These are phyloP conservation scores for Apodospora peruviana DNA, from an alignment of 495 filamentous ascomycete genomes.

Conservation along the genomic window DNA sequence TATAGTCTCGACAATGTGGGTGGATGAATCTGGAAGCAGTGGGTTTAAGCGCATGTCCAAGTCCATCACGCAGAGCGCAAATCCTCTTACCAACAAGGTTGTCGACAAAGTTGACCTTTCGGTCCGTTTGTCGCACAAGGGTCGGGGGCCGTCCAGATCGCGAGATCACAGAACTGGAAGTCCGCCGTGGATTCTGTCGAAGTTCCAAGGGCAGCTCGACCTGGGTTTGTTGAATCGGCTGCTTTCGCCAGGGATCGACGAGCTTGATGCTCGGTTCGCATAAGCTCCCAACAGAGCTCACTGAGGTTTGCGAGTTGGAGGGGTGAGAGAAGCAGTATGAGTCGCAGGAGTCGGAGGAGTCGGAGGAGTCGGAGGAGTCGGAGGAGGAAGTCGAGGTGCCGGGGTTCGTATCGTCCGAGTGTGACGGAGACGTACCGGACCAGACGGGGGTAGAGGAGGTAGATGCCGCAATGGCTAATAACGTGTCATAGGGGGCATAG, in stretches of 20 bases:
- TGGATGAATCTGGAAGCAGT: slow-evolving; percentile 73
- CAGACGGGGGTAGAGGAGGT: slow-evolving; percentile 74
- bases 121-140: slow-evolving; percentile 83
- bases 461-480: slow-evolving; percentile 65
- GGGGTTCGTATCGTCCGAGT: slow-evolving; percentile 40
- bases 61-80: slow-evolving; percentile 9
- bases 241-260: slow-evolving; percentile 25
- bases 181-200: slow-evolving; percentile 79
- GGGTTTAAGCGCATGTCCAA: slow-evolving; percentile 24
- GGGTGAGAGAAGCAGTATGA: slow-evolving; percentile 30
- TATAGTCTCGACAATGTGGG: slow-evolving; percentile 94
- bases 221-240: slow-evolving; percentile 20
- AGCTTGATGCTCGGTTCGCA: slow-evolving; percentile 21
- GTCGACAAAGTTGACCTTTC: slow-evolving; percentile 94
- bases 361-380: slow-evolving; percentile 15
- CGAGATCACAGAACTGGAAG: slow-evolving; percentile 45
- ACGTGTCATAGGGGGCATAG: slow-evolving; percentile 59
- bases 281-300: slow-evolving; percentile 23
- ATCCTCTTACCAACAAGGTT: slow-evolving; percentile 89
- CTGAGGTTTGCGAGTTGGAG: slow-evolving; percentile 21
- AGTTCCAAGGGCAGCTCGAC: slow-evolving; percentile 57
- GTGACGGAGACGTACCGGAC: slow-evolving; percentile 61
- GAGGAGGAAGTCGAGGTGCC: slow-evolving; percentile 31
- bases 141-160: slow-evolving; percentile 68
- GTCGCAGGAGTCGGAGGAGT: slow-evolving; percentile 23